phyloP scores from a whole-genome alignment of 345 rosid species.

The Sisymbrium altissimum region DNA sequence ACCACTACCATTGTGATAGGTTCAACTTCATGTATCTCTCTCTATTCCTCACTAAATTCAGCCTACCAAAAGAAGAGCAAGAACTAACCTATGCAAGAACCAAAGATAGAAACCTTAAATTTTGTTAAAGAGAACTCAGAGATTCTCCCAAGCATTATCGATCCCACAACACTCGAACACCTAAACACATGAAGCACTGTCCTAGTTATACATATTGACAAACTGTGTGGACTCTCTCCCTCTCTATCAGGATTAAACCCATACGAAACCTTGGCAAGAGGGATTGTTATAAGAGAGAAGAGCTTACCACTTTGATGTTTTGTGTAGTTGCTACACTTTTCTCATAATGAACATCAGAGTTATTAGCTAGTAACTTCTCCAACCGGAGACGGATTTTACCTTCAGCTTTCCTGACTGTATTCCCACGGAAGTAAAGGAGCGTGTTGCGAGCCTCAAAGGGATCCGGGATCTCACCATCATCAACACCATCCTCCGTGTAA shows the following conservation, averaged over 20 bases:
- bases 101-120: background rate
- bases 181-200: background rate
- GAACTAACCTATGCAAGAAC: conserved; percentile 1
- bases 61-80: conserved; percentile 17
- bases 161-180: background rate
- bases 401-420: conserved; percentile 86
- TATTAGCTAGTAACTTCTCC: conserved; percentile 59
- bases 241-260: background rate
- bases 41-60: background rate
- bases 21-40: background rate
- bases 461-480: conserved; percentile 33
- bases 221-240: background rate
- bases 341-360: conserved; percentile 71
- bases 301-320: conserved; percentile 67
- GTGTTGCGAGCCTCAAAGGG: conserved; percentile 70
- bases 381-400: conserved; percentile 79
- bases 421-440: conserved; percentile 91
- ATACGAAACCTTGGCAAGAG: background rate
- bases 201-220: background rate
- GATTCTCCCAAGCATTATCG: background rate
- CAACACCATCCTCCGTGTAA: conserved; percentile 56
- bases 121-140: background rate
- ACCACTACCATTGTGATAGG: background rate
- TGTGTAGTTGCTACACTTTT: conserved; percentile 59
- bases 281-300: background rate